Conservation (phyloP, 257 asterid species). For the Jaltomata sinuosa region DNA sequence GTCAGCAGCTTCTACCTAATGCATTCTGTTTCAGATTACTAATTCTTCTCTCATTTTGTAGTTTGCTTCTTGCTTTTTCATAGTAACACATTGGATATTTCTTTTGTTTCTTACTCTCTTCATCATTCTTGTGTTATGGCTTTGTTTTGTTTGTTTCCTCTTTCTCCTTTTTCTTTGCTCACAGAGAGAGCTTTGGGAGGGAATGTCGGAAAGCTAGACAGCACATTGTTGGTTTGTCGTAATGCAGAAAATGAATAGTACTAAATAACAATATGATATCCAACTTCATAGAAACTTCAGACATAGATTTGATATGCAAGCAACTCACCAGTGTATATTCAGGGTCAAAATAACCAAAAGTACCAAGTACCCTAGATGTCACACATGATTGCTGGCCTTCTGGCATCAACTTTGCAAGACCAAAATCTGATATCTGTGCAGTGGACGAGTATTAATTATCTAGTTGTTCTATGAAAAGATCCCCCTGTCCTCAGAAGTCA, state of each 20-base stretch:
- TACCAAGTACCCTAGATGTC: slow-evolving; percentile 83
- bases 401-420: slow-evolving; percentile 93
- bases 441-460: neutral
- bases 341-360: slow-evolving; percentile 96
- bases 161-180: neutral
- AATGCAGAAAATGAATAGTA: neutral
- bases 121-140: neutral
- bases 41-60: neutral
- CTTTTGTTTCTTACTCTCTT: neutral
- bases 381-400: slow-evolving; percentile 84
- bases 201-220: neutral
- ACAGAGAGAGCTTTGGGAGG: neutral
- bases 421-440: slow-evolving; percentile 88
- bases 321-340: slow-evolving; percentile 81
- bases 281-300: neutral
- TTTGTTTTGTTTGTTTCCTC: neutral
- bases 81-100: neutral
- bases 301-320: neutral
- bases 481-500: neutral
- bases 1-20: neutral
- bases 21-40: neutral
- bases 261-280: neutral
- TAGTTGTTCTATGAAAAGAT: neutral
- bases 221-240: neutral
- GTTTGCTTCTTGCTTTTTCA: neutral